These are phyloP conservation scores for Keithomyces neogunnii DNA, from an alignment of 2,329 filamentous ascomycete genomes.

Conservation along the genomic window DNA sequence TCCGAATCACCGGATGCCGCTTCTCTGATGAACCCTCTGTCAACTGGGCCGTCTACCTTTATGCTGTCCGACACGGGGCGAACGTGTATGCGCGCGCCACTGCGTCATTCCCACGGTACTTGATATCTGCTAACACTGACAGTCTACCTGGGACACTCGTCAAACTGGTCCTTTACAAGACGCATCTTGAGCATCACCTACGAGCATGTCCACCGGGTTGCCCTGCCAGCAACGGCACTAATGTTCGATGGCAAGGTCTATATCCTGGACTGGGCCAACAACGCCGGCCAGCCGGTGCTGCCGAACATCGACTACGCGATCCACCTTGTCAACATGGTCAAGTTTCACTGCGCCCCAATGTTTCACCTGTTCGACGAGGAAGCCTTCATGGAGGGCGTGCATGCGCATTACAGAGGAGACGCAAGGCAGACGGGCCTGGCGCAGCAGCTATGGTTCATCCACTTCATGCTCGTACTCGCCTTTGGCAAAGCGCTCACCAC, in stretches of 20 bases:
- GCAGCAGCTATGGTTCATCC: conserved; percentile 38
- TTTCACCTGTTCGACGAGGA: conserved; percentile 47
- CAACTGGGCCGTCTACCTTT: conserved; percentile 30
- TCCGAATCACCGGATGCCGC: conserved; percentile 8
- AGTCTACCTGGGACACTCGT: conserved; percentile 47
- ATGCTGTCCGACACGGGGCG: conserved; percentile 31
- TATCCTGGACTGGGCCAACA: conserved; percentile 41
- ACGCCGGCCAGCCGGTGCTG: conserved; percentile 20
- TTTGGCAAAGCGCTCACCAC: conserved; percentile 46
- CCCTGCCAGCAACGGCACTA: conserved; percentile 32
- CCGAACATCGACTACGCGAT: conserved; percentile 45
- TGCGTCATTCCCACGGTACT: neutral
- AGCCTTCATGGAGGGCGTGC: conserved; percentile 32
- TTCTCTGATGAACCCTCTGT: conserved; percentile 32
- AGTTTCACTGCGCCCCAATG: conserved; percentile 45
- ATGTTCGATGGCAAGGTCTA: conserved; percentile 44
- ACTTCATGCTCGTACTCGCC: conserved; percentile 44
- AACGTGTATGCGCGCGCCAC: conserved; percentile 27
- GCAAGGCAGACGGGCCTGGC: conserved; percentile 7
- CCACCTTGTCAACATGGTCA: conserved; percentile 44
- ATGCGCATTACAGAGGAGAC: conserved; percentile 19
- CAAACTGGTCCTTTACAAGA: conserved; percentile 47
- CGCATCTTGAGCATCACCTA: conserved; percentile 40
- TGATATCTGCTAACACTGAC: neutral
- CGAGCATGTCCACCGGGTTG: conserved; percentile 33